Evolutionary conservation across 2,329 filamentous ascomycete species (phyloP).

Genomic region (Dactylonectria estremocensis): DNA sequence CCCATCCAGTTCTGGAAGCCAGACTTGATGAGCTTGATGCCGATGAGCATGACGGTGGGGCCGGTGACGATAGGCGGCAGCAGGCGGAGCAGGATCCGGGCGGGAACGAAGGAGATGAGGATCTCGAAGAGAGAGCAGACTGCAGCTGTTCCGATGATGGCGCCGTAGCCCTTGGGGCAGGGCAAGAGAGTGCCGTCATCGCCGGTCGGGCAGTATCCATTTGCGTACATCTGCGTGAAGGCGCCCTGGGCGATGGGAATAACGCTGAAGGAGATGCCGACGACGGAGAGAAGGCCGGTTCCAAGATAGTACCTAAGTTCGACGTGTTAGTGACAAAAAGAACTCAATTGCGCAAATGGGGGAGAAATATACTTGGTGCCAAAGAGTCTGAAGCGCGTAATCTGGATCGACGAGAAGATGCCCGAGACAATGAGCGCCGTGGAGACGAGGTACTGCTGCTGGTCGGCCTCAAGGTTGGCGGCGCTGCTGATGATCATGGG

Average conservation of each 20-base stretch:
- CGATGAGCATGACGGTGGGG: conserved; percentile 79
- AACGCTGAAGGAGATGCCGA: conserved; percentile 67
- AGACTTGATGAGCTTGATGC: conserved; percentile 78
- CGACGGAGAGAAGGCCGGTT: conserved; percentile 85
- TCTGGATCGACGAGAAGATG: conserved; percentile 81
- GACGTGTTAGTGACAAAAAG: conserved; percentile 15
- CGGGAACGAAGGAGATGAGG: conserved; percentile 81
- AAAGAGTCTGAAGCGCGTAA: conserved; percentile 81
- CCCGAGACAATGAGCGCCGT: conserved; percentile 85
- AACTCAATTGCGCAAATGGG: not conserved
- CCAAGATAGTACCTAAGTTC: conserved; percentile 77
- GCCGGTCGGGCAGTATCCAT: conserved; percentile 75
- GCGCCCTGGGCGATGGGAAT: conserved; percentile 71
- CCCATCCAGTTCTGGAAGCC: conserved; percentile 87
- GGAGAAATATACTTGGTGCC: conserved; percentile 67
- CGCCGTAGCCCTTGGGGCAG: conserved; percentile 83
- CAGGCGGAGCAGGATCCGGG: conserved; percentile 77
- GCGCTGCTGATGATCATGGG: conserved; percentile 79
- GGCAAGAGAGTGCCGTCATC: conserved; percentile 77
- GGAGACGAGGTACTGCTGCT: conserved; percentile 85
- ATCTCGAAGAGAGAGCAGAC: conserved; percentile 80
- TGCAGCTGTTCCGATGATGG: conserved; percentile 78
- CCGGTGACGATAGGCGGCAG: conserved; percentile 87
- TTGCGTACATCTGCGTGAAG: conserved; percentile 83
- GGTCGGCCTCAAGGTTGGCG: conserved; percentile 72